A percentile compares a stretch with the other conserved stretches of the same genome.
These are phyloP conservation scores for Colletotrichum horii DNA, from an alignment of 2,329 filamentous ascomycete genomes.

Conservation along the genomic window DNA sequence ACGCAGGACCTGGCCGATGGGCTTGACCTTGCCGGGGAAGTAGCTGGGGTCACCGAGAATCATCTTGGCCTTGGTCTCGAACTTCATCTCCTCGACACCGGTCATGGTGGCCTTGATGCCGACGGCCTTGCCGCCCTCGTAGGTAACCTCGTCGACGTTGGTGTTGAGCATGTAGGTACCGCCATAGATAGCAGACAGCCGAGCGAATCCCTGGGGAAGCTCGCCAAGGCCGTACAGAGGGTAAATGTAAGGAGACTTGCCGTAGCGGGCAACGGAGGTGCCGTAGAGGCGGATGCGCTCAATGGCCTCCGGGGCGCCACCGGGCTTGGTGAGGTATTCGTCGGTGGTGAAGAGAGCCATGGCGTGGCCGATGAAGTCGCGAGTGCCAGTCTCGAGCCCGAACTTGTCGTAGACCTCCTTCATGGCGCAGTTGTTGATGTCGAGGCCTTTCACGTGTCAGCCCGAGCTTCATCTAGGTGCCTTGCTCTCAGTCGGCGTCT, in stretches of 20 bases:
- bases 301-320: slow-evolving; percentile 82
- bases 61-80: slow-evolving; percentile 94
- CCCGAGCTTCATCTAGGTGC: not conserved
- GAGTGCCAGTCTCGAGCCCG: slow-evolving; percentile 84
- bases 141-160: slow-evolving; percentile 85
- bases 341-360: slow-evolving; percentile 97
- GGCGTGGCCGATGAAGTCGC: slow-evolving; percentile 96
- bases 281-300: slow-evolving; percentile 95
- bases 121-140: slow-evolving; percentile 83
- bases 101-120: slow-evolving; percentile 99
- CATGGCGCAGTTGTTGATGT: slow-evolving; percentile 83
- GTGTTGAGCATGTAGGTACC: slow-evolving; percentile 99
- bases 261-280: slow-evolving; percentile 96
- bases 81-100: slow-evolving; percentile 89
- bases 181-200: slow-evolving; percentile 96
- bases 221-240: slow-evolving; percentile 96
- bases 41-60: slow-evolving; percentile 97
- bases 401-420: slow-evolving; percentile 99
- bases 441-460: slow-evolving; percentile 64
- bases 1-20: slow-evolving; percentile 89
- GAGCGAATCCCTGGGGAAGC: slow-evolving; percentile 96
- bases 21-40: slow-evolving; percentile 87
- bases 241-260: slow-evolving; percentile 99
- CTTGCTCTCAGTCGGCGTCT: slow-evolving; percentile 27
- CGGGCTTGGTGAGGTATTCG: slow-evolving; percentile 76